phyloP scores from a whole-genome alignment of 768 basidiomycete genomes.

The Psilocybe tampanensis region DNA sequence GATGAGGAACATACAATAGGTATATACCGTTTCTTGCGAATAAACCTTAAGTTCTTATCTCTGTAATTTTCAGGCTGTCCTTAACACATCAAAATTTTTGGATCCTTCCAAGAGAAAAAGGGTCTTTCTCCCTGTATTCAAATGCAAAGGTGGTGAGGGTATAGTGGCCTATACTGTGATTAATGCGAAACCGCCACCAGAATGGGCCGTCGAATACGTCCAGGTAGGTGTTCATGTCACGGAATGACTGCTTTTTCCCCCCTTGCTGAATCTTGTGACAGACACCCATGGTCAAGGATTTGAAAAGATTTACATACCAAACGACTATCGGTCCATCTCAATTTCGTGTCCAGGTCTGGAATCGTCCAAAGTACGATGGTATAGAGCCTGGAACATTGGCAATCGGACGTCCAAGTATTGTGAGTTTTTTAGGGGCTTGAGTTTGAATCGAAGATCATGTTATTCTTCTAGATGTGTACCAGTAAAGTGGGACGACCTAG shows the following conservation, averaged over 20 bases:
- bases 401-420: neutral
- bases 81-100: no score
- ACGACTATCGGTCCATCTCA: conserved; percentile 6
- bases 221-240: no score
- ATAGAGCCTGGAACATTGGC: neutral
- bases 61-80: no score
- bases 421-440: no score
- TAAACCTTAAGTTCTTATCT: no score
- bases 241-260: no score
- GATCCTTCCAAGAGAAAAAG: neutral
- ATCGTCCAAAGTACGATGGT: neutral
- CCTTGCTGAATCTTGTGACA: neutral
- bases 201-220: neutral
- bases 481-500: no score
- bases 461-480: no score
- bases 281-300: neutral
- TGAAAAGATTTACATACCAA: neutral
- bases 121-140: neutral
- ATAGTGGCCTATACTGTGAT: neutral
- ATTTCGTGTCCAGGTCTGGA: neutral
- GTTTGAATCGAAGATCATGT: no score
- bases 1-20: conserved; percentile 2
- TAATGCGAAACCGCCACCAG: neutral
- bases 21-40: no score
- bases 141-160: neutral